Percentiles rank a stretch among this genome's conserved stretches.
phyloP scores from a whole-genome alignment of 1,139 yeast genomes.

The Taphrina deformans region DNA sequence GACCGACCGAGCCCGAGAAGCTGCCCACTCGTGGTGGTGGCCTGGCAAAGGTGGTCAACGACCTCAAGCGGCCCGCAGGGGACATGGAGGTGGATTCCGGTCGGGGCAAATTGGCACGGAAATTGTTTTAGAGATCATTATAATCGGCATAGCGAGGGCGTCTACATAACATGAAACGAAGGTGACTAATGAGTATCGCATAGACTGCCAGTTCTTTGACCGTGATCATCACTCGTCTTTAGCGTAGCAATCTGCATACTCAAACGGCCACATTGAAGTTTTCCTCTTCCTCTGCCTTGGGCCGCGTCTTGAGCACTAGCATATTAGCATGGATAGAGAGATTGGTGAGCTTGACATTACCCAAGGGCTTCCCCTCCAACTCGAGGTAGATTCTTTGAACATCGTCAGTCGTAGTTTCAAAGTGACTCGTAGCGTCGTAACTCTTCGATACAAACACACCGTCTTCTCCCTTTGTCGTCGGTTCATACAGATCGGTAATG shows the following conservation, averaged over 20 bases:
- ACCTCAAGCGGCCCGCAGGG: slow-evolving; percentile 31
- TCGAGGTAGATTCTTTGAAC: slow-evolving; percentile 91
- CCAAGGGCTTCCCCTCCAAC: slow-evolving; percentile 60
- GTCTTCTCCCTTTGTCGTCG: slow-evolving; percentile 77
- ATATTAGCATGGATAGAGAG: neutral
- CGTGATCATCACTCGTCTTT: neutral
- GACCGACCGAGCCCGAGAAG: slow-evolving; percentile 31
- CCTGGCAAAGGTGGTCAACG: slow-evolving; percentile 22
- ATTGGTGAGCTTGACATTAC: neutral
- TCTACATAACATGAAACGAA: neutral
- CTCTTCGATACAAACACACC: slow-evolving; percentile 80
- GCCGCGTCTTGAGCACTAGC: slow-evolving; percentile 33
- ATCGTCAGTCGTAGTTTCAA: slow-evolving; percentile 94
- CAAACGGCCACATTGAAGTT: slow-evolving; percentile 22
- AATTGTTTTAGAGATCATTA: slow-evolving; percentile 4
- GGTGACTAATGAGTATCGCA: neutral
- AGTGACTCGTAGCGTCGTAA: slow-evolving; percentile 93
- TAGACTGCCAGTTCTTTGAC: neutral
- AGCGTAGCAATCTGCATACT: neutral
- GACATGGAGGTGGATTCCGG: slow-evolving; percentile 9
- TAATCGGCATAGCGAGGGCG: neutral
- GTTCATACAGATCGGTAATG: slow-evolving; percentile 87
- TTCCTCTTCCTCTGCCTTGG: slow-evolving; percentile 31
- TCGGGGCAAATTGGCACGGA: slow-evolving; percentile 23
- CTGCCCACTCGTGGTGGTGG: slow-evolving; percentile 31